Conservation (phyloP, 441 rosid genomes). For the Jatropha podagrica region DNA sequence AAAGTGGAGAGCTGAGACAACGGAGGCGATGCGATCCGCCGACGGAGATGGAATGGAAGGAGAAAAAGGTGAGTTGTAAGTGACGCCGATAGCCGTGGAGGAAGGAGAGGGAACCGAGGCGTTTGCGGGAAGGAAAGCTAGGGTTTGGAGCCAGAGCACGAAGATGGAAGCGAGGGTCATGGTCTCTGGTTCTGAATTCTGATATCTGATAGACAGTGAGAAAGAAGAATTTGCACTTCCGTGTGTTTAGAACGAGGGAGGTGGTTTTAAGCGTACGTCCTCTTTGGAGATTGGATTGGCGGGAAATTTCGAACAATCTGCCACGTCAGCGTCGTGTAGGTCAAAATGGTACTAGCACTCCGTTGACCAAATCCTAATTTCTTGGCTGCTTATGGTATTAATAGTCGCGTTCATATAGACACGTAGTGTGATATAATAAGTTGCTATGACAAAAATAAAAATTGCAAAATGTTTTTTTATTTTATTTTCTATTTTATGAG, state of each 20-base stretch:
- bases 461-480: too few relatives aligned
- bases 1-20: constrained; percentile 44
- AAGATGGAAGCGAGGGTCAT: constrained; percentile 10
- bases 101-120: constrained; percentile 18
- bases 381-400: too few relatives aligned
- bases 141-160: constrained; percentile 12
- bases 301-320: constrained; percentile 3
- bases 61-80: constrained; percentile 18
- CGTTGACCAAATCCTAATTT: too few relatives aligned
- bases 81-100: constrained; percentile 23
- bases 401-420: too few relatives aligned
- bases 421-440: too few relatives aligned
- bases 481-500: too few relatives aligned
- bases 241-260: not conserved
- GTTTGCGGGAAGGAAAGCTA: constrained; percentile 21
- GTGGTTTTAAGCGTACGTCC: not conserved
- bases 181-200: not conserved
- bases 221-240: too few relatives aligned
- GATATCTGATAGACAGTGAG: too few relatives aligned
- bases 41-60: constrained; percentile 24
- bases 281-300: not conserved
- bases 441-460: too few relatives aligned
- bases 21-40: constrained; percentile 39
- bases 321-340: not conserved
- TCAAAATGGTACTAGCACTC: too few relatives aligned